Conservation (phyloP, 257 asterid genomes). For the Solanum etuberosum region DNA sequence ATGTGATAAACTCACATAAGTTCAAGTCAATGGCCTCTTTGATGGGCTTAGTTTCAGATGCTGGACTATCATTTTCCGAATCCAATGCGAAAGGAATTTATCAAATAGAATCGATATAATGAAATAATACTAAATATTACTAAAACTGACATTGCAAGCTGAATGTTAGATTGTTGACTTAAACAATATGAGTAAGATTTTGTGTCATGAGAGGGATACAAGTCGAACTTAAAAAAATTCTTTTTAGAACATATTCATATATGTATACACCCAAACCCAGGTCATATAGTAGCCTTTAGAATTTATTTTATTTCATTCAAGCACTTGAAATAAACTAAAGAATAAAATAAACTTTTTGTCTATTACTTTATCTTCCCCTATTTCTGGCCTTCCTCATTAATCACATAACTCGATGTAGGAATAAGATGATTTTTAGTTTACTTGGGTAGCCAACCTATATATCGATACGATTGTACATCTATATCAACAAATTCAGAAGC, state of each 20-base stretch:
- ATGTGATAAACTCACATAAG: constrained; percentile 80
- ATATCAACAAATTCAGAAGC: not conserved
- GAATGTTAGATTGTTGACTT: not conserved
- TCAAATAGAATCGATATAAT: not conserved
- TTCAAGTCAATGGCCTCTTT: constrained; percentile 80
- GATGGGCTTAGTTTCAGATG: constrained; percentile 48
- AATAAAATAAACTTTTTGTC: not conserved
- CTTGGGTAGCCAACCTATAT: not conserved
- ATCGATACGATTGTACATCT: not conserved
- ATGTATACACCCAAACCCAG: not conserved
- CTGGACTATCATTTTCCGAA: constrained; percentile 39
- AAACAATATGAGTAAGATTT: not conserved
- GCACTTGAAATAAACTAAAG: not conserved
- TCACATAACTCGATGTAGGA: not conserved
- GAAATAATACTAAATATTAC: not conserved
- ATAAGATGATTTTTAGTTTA: not conserved
- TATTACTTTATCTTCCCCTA: not conserved
- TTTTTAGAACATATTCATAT: not conserved
- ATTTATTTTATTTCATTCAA: not conserved
- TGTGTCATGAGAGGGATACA: not conserved
- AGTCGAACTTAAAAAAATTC: not conserved
- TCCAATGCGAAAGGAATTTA: constrained; percentile 35
- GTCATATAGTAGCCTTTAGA: no score
- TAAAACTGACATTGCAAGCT: not conserved
- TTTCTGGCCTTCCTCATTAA: not conserved